Percentiles rank a stretch among this genome's conserved stretches.
phyloP scores from a whole-genome alignment of 1,284 basidiomycete genomes.

The Melampsora americana region DNA sequence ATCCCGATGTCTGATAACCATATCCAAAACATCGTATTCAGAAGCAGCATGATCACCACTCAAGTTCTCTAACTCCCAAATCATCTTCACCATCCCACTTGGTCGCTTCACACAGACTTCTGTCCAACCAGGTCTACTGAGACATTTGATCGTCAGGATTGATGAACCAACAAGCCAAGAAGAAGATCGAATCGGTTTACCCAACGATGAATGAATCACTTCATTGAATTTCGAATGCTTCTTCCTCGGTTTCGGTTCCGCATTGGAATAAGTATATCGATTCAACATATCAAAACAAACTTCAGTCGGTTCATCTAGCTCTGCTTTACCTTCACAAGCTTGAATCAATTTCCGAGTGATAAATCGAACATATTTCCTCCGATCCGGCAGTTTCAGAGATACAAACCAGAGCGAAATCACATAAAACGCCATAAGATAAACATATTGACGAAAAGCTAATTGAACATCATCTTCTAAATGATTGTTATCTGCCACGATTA shows the following conservation, averaged over 20 bases:
- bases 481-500: neutral
- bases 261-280: constrained; percentile 88
- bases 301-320: constrained; percentile 84
- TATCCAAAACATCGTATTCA: constrained; percentile 62
- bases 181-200: constrained; percentile 61
- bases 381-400: constrained; percentile 76
- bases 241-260: constrained; percentile 80
- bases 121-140: constrained; percentile 79
- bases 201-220: constrained; percentile 51
- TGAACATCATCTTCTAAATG: constrained; percentile 15
- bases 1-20: constrained; percentile 50
- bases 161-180: constrained; percentile 85
- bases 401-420: constrained; percentile 91
- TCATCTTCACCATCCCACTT: constrained; percentile 77
- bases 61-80: constrained; percentile 87
- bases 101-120: constrained; percentile 81
- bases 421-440: constrained; percentile 55
- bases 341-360: constrained; percentile 83
- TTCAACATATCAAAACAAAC: constrained; percentile 98
- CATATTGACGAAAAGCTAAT: constrained; percentile 52
- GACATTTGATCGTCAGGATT: constrained; percentile 74
- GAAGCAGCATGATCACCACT: constrained; percentile 66
- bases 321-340: constrained; percentile 73
- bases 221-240: constrained; percentile 66
- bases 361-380: constrained; percentile 76